Base-by-base conservation (phyloP, 768 basidiomycete species). In the Boletus edulis region DNA sequence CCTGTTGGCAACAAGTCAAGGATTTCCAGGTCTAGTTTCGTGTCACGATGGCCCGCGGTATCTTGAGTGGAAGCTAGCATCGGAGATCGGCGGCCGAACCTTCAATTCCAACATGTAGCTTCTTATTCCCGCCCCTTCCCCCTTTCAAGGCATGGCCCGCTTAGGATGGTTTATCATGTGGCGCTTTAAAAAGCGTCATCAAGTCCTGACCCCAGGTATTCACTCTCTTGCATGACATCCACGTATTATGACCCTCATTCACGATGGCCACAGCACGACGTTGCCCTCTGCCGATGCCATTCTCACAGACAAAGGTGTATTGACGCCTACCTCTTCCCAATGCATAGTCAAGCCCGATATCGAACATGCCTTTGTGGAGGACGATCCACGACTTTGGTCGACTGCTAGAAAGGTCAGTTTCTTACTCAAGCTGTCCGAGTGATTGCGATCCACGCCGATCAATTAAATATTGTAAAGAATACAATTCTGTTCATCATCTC, bases 341-440 rank as follows among this genome's bases (percentile, higher is more conserved):
- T 27, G 24, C 18, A 22, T 40, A 13, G 20, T 40, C 35, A 57
- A 62, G 43, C 56, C 49, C 20, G 76, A 76, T 43, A 75, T 76
- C 18, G 76, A 76, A 50, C 76, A 76, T 51, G 67, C 63, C 7
- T 20, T 55, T 18, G 85, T 88, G 13, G 68, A 74, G 11, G 78
- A 88, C 59, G 86, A 88, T 67, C 86, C 86, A 1, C 78, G 86
- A 38, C 61, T 64, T 52, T 88, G 86, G 86, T 79, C 82, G 8
- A 57, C 66, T 40, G 49, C 77, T 24, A 76, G 79, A 59, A 88
- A 88, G 77, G 86, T 84, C 18, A 17, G 56, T 48, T 29, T 48
- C 10, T 20, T 29, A 24, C 29, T 15, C 34, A 8, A 6, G 15
- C 3, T 18, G 15, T 31, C n/a, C 5, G 22, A 22, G 7, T 7